Evolutionary conservation across 1,284 basidiomycete genomes (phyloP), one percentile per base, ranked within the genome.

Genomic region (Pyrrhoderma lamaoense): DNA sequence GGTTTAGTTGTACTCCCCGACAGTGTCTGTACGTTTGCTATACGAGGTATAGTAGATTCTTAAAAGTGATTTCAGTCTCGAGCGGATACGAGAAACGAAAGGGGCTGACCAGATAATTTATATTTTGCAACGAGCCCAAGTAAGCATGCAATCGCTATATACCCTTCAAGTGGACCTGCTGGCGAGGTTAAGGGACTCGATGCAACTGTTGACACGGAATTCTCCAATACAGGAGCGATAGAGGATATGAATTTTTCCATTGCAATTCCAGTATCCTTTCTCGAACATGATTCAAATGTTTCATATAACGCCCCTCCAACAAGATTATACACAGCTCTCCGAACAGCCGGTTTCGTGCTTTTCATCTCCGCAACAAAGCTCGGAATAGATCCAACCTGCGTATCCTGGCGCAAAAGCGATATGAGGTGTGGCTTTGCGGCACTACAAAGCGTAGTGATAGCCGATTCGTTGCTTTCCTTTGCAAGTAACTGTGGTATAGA

Each of bases 111-210:
- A 54, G 82, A 79, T 58, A 71, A 65, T 19, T 70, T 70, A n/a
- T 70, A 74, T 42, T 64, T 65, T 14, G 70, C 61, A 37, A 86
- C 62, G 0, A 82, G 80, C 0, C 85, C 83, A 13, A 92, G 71
- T 3, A 54, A 38, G 2, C 84, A 67, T 0, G 89, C 79, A 18
- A 82, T 64, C 1, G 87, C 82, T 8, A 93, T 75, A 62, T 93
- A 95, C 0, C 88, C 92, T 61, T 95, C 93, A 31, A 92, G 63
- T 21, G 87, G 81, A 0, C 87, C 85, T 0, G 76, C 77, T 27
- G 76, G 65, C 0, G 75, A 64, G 44, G 72, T 81, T 54, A 81
- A 64, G 3, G 78, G 82, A 59, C 77, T 86, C 1, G 72, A 67
- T 7, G 77, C 65, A 40, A 79, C 77, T 21, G 71, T 77, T 67